A percentile compares a stretch with the other conserved stretches of the same genome.
phyloP scores from a whole-genome alignment of 106 monocot species.

The Chionographis japonica region DNA sequence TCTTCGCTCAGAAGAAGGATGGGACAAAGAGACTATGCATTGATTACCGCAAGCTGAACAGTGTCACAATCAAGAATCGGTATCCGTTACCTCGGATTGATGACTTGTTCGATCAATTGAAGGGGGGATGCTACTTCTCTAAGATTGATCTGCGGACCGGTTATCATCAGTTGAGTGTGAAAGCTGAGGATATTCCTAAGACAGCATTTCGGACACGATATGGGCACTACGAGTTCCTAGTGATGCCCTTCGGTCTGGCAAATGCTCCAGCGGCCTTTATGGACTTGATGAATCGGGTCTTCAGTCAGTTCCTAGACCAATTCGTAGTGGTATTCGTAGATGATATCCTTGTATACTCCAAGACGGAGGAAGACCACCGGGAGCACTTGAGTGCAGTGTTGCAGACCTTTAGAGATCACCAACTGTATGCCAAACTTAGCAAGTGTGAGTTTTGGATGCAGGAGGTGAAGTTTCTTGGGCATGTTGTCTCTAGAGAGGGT shows the following conservation, averaged over 20 bases:
- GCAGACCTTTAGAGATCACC: not conserved
- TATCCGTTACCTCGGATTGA: not conserved
- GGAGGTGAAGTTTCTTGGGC: not conserved
- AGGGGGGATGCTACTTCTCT: not conserved
- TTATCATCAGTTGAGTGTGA: not conserved
- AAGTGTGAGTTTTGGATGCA: constrained; percentile 8
- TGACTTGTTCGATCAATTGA: not conserved
- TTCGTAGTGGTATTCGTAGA: not conserved
- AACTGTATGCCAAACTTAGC: not conserved
- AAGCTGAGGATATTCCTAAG: too few species aligned
- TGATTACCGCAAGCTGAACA: not conserved
- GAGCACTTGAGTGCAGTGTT: not conserved
- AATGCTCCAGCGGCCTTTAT: not conserved
- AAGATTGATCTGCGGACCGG: not conserved
- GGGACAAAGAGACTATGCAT: not conserved
- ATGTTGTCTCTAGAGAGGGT: constrained; percentile 1
- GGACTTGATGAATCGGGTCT: not conserved
- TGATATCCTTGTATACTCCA: not conserved
- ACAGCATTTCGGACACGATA: not conserved
- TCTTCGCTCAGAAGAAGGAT: not conserved
- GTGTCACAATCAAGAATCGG: too few species aligned
- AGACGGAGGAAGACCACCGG: too few species aligned
- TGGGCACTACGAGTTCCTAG: not conserved
- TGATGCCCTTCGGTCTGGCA: not conserved
- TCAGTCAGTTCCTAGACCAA: not conserved